Evolutionary conservation across 306 rosid genomes (phyloP).

Genomic region (Abrus precatorius): DNA sequence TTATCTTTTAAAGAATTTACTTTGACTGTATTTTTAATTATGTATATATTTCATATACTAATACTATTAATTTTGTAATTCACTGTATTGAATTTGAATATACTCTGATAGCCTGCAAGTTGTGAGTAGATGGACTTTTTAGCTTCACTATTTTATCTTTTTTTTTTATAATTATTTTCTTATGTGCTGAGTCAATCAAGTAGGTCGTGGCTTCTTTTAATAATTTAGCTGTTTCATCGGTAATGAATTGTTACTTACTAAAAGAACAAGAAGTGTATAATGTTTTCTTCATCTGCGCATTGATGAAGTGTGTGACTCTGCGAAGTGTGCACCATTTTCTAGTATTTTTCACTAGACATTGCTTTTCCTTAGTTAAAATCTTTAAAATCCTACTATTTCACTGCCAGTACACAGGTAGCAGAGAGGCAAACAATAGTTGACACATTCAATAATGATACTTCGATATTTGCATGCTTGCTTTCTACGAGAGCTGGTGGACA

Average conservation of each 20-base stretch:
- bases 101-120: background rate
- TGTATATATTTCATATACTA: background rate
- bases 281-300: constrained; percentile 4
- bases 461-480: constrained; percentile 95
- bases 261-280: background rate
- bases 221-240: constrained; percentile 9
- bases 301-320: background rate
- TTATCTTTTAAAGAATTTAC: background rate
- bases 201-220: background rate
- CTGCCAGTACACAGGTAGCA: constrained; percentile 84
- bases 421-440: constrained; percentile 98
- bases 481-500: constrained; percentile 99
- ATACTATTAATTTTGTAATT: background rate
- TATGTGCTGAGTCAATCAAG: background rate
- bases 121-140: background rate
- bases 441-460: constrained; percentile 81
- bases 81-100: background rate
- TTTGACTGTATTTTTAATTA: background rate
- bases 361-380: constrained; percentile 31
- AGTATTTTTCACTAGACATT: constrained; percentile 4
- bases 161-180: background rate
- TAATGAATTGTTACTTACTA: constrained; percentile 5
- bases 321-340: constrained; percentile 26
- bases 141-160: background rate
- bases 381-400: constrained; percentile 30